Percentiles rank a stretch among this genome's conserved stretches.
Evolutionary conservation across 257 asterid genomes (phyloP).

Genomic region (Paulownia fortunei): DNA sequence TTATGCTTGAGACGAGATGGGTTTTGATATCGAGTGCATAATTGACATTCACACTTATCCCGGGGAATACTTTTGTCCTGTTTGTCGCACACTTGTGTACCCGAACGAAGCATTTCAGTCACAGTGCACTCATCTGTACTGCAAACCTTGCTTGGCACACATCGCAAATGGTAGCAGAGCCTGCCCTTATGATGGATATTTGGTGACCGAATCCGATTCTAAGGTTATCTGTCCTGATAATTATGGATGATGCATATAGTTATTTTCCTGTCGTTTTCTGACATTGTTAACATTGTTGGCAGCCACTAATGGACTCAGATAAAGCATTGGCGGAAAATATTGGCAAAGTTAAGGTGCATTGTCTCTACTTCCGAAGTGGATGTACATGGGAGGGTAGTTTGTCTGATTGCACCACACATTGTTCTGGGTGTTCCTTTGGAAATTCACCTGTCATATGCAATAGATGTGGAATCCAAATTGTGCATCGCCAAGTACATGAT

Average conservation of each 20-base stretch:
- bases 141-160: constrained; percentile 88
- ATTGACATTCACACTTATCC: constrained; percentile 81
- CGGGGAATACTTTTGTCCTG: constrained; percentile 94
- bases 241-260: constrained; percentile 14
- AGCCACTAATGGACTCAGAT: constrained; percentile 78
- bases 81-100: constrained; percentile 91
- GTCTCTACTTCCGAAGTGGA: constrained; percentile 87
- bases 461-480: constrained; percentile 82
- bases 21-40: constrained; percentile 91
- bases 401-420: constrained; percentile 75
- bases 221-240: constrained; percentile 55
- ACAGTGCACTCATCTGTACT: constrained; percentile 90
- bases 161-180: constrained; percentile 76
- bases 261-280: constrained; percentile 29
- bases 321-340: constrained; percentile 74
- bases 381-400: constrained; percentile 93
- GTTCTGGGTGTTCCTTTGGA: constrained; percentile 80
- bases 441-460: constrained; percentile 89
- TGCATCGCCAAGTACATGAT: constrained; percentile 96
- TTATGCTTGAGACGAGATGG: constrained; percentile 56
- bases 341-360: constrained; percentile 85
- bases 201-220: constrained; percentile 85
- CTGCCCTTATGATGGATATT: constrained; percentile 95
- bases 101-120: constrained; percentile 91
- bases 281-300: constrained; percentile 43